Percentiles rank a stretch among this genome's conserved stretches.
These are phyloP conservation scores for Chalara sp. DNA, from an alignment of 2,329 filamentous ascomycete species.

Conservation along the genomic window DNA sequence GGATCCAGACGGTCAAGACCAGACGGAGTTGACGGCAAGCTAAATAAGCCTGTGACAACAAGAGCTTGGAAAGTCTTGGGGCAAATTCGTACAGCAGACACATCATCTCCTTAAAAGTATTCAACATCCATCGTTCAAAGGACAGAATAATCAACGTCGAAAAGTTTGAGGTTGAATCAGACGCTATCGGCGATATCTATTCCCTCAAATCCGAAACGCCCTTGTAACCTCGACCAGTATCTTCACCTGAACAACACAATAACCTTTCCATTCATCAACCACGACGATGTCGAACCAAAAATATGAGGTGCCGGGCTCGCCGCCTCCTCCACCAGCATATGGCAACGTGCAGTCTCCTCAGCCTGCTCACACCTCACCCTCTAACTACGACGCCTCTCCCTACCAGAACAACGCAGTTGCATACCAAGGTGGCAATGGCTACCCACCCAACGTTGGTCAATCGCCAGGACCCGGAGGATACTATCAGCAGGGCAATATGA, in stretches of 20 bases:
- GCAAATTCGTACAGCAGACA: no score
- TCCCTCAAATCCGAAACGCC: background rate
- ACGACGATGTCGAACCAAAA: conserved; percentile 15
- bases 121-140: no score
- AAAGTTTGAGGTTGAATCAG: background rate
- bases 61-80: no score
- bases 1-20: no score
- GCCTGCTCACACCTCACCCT: conserved; percentile 13
- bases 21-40: no score
- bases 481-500: conserved; percentile 18
- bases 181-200: background rate
- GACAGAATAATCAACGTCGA: background rate
- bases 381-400: conserved; percentile 10
- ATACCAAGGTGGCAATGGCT: background rate
- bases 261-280: background rate
- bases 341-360: conserved; percentile 12
- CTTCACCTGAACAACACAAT: background rate
- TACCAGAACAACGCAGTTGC: background rate
- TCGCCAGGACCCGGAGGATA: conserved; percentile 13
- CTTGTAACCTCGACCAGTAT: background rate
- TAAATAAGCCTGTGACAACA: no score
- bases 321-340: conserved; percentile 21
- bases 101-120: no score
- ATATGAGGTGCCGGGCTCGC: conserved; percentile 11
- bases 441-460: conserved; percentile 2